Base-by-base conservation (phyloP, 2,329 filamentous ascomycete species). In the Clonostachys sp. region DNA sequence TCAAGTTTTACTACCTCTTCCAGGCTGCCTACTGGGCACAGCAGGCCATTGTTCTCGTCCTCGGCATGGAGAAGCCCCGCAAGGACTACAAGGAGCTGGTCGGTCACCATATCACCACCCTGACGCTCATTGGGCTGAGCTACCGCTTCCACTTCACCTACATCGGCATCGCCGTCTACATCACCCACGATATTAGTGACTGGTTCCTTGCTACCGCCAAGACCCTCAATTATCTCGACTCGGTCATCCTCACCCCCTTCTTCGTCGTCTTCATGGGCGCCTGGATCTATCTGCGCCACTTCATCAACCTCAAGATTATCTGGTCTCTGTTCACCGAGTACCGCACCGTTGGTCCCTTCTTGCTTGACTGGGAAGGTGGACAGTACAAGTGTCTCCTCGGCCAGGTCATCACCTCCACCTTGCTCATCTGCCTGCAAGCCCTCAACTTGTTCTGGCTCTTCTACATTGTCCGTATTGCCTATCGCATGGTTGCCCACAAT, bases 71-170 rank as follows among this genome's bases (percentile, higher is more conserved):
- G 75, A 95, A 95, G 75, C 91, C 88, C 30, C 77, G 91, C 51
- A 96, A 96, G 73, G 91, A 97, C 68, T 96, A 92, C 70, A 91
- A 89, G 70, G 91, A 96, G 74, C 79, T 96, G 46, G 89, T 96
- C 45, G 83, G 85, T 47, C 91, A 97, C 66, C 91, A 97, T 66
- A 85, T 96, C 56, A 88, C 96, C 63, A 95, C 89, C 17, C 72
- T 97, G 50, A 73, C 84, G 17, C 78, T 97, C 57, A 96, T 97
- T 56, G 86, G 71, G 49, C 72, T 92, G 61, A 94, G 88, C 72
- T 97, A 96, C 71, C 84, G 90, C 51, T 97, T 96, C 75, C 91
- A 97, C 70, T 97, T 96, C 67, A 95, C 91, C 17, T 92, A 96
- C 69, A 95, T 97, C 64, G 91, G 91, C 24, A 71, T 96, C 47